phyloP scores from a whole-genome alignment of 345 rosid species.

The Xanthoceras sorbifolium region DNA sequence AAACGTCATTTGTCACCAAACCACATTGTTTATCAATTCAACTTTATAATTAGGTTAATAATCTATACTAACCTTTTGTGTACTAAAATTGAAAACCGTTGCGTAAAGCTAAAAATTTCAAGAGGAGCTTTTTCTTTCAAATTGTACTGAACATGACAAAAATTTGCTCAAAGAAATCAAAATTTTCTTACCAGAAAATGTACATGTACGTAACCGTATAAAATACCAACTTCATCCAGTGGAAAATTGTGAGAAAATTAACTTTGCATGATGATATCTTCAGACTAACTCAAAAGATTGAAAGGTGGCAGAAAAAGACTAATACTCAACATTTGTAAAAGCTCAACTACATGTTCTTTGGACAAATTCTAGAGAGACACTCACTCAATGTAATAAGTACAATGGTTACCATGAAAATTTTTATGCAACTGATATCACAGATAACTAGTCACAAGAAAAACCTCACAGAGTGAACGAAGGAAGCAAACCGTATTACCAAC shows the following conservation, averaged over 20 bases:
- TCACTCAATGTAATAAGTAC: slow-evolving; percentile 8
- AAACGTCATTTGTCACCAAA: no score
- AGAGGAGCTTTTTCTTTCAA: not conserved
- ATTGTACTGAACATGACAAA: not conserved
- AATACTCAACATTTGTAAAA: slow-evolving; percentile 17
- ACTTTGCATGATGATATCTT: not conserved
- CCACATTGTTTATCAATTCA: no score
- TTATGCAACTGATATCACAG: slow-evolving; percentile 14
- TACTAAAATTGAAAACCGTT: no score
- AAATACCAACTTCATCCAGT: not conserved
- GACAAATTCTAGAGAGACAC: slow-evolving; percentile 8
- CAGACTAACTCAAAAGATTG: not conserved
- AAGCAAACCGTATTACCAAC: not conserved
- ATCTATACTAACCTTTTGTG: no score
- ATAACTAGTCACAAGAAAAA: not conserved
- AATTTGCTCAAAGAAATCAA: not conserved
- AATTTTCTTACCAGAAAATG: not conserved
- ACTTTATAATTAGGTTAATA: no score
- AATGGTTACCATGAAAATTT: slow-evolving; percentile 7
- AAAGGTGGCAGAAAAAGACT: not conserved
- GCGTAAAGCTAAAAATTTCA: no score
- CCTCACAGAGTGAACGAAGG: not conserved
- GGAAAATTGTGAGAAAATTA: not conserved
- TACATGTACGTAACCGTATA: not conserved
- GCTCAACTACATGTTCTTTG: slow-evolving; percentile 9